Conservation (phyloP, 805 yeast genomes). For the Kuraishia hungarica region DNA sequence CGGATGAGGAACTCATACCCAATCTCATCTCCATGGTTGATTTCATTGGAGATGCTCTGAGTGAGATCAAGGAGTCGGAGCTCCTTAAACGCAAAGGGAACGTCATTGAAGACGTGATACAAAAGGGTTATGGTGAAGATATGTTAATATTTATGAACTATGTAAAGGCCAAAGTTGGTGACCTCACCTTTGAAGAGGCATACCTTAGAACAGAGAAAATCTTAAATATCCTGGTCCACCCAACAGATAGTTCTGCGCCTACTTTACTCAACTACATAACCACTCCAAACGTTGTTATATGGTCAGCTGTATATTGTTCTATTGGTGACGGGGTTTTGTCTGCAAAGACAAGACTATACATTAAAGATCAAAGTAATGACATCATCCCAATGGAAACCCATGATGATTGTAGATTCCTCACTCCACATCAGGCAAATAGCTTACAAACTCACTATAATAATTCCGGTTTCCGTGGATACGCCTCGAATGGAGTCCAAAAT, state of each 20-base stretch:
- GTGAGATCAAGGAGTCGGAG: not conserved
- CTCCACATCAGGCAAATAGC: slow-evolving; percentile 32
- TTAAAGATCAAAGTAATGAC: slow-evolving; percentile 44
- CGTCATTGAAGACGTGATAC: slow-evolving; percentile 64
- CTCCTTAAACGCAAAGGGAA: slow-evolving; percentile 44
- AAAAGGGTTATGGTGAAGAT: slow-evolving; percentile 82
- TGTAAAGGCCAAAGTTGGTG: slow-evolving; percentile 68
- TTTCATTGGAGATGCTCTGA: slow-evolving; percentile 19
- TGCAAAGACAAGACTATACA: slow-evolving; percentile 51
- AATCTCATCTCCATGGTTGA: slow-evolving; percentile 25
- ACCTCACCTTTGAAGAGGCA: slow-evolving; percentile 90
- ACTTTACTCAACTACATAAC: slow-evolving; percentile 79
- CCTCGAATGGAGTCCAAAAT: slow-evolving; percentile 16
- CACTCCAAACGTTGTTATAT: slow-evolving; percentile 83
- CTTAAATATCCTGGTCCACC: slow-evolving; percentile 79
- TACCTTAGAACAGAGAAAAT: slow-evolving; percentile 70
- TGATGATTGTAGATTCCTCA: slow-evolving; percentile 30
- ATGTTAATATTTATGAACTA: slow-evolving; percentile 70
- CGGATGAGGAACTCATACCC: slow-evolving; percentile 51
- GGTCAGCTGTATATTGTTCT: slow-evolving; percentile 87
- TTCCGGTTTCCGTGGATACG: not conserved
- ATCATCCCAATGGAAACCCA: slow-evolving; percentile 29
- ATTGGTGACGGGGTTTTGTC: slow-evolving; percentile 66
- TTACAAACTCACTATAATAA: not conserved
- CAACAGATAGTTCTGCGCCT: slow-evolving; percentile 64